These are phyloP conservation scores for Diaporthe caulivora DNA, from an alignment of 2,329 filamentous ascomycete species.

Conservation along the genomic window DNA sequence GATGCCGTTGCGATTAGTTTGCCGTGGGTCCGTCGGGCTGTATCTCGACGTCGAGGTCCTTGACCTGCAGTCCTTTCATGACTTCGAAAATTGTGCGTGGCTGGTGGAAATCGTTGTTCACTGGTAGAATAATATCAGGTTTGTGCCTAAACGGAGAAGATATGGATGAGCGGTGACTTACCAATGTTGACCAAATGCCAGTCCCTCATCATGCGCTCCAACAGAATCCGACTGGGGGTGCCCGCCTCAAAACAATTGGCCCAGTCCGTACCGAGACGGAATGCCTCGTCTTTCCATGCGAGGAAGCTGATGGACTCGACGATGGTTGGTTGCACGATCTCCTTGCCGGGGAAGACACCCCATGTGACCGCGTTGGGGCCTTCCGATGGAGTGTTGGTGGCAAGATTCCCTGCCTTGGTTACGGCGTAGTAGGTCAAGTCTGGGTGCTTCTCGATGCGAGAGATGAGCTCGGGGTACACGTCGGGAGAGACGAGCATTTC, in stretches of 20 bases:
- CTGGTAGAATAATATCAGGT: constrained; percentile 58
- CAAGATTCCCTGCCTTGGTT: constrained; percentile 83
- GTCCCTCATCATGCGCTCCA: constrained; percentile 85
- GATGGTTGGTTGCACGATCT: constrained; percentile 99
- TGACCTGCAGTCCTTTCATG: constrained; percentile 82
- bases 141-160: background rate
- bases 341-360: constrained; percentile 98
- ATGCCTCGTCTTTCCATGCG: constrained; percentile 99
- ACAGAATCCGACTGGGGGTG: constrained; percentile 82
- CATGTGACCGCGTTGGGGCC: constrained; percentile 98
- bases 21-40: constrained; percentile 43
- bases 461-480: constrained; percentile 81
- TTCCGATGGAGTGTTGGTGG: constrained; percentile 86
- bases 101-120: constrained; percentile 98
- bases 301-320: constrained; percentile 98
- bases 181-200: constrained; percentile 98
- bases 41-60: constrained; percentile 67
- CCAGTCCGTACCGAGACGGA: constrained; percentile 92
- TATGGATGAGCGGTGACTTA: constrained; percentile 57
- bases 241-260: constrained; percentile 86
- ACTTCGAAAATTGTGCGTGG: constrained; percentile 85
- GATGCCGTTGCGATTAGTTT: constrained; percentile 17
- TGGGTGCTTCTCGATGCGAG: constrained; percentile 80
- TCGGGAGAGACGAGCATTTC: constrained; percentile 89
- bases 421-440: constrained; percentile 96